Percentiles rank a stretch among this genome's conserved stretches.
These are phyloP conservation scores for Pseudoscleropodium purum DNA, from an alignment of 225 moss, liverwort and hornwort genomes.

Conservation along the genomic window DNA sequence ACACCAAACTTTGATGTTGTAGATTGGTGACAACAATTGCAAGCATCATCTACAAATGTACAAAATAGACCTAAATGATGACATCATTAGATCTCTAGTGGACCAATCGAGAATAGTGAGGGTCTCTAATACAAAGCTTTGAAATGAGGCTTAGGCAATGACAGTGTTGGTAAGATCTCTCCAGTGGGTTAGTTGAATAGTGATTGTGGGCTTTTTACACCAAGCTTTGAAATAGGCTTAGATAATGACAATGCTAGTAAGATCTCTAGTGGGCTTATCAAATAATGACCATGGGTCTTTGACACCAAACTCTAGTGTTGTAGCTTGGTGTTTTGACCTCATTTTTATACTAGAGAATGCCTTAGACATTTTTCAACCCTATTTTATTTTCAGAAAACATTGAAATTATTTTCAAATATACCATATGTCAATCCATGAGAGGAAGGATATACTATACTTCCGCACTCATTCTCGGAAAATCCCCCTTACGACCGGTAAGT, in stretches of 20 bases:
- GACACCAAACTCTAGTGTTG: no score
- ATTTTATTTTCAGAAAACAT: no score
- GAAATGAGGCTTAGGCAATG: no score
- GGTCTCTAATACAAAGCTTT: no score
- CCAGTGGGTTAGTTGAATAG: no score
- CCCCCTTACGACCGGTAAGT: background rate
- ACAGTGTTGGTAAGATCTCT: no score
- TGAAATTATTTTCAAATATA: background rate
- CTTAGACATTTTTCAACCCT: background rate
- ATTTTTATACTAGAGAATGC: no score
- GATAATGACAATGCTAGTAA: no score
- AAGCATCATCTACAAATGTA: background rate
- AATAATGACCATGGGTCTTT: no score
- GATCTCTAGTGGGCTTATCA: no score
- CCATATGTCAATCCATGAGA: background rate
- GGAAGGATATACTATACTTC: background rate
- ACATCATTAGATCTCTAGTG: fast-evolving
- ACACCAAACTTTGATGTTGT: background rate
- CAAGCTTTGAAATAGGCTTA: background rate
- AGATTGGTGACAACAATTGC: no score
- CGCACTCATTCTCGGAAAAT: background rate
- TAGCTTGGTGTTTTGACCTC: background rate
- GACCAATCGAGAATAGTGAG: no score
- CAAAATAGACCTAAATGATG: background rate
- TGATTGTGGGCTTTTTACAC: background rate